These are phyloP conservation scores for Alternaria incomplexa DNA, from an alignment of 2,329 filamentous ascomycete genomes.

Conservation along the genomic window DNA sequence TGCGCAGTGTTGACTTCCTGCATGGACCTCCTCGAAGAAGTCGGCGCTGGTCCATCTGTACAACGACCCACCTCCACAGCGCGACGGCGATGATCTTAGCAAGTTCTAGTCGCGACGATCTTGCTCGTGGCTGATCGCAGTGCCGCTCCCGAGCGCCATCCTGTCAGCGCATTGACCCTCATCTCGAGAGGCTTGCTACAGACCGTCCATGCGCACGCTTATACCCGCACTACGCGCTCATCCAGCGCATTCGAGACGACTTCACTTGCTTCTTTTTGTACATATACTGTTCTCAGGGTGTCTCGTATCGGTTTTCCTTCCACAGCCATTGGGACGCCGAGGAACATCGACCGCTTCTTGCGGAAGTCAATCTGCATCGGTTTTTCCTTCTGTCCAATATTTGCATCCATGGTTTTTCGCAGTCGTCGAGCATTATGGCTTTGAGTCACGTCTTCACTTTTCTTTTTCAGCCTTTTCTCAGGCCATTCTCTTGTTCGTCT, in stretches of 20 bases:
- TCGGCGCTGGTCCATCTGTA: conserved; percentile 38
- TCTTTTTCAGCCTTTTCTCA: conserved; percentile 21
- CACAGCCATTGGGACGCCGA: conserved; percentile 18
- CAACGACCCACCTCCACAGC: conserved; percentile 40
- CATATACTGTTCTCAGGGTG: conserved; percentile 30
- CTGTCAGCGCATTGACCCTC: conserved; percentile 19
- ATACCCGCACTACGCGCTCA: conserved; percentile 17
- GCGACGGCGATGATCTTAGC: conserved; percentile 40
- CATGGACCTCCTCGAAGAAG: conserved; percentile 59
- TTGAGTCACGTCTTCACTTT: conserved; percentile 11
- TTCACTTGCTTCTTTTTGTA: conserved; percentile 31
- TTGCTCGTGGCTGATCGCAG: conserved; percentile 19
- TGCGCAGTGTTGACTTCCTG: conserved; percentile 59
- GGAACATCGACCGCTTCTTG: conserved; percentile 15
- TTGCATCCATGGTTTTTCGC: conserved; percentile 5
- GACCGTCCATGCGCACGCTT: conserved; percentile 7
- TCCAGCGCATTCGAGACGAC: conserved; percentile 12
- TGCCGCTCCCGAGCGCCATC: conserved; percentile 18
- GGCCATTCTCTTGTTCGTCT: conserved; percentile 21
- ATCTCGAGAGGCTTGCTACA: conserved; percentile 14
- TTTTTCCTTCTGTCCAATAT: conserved; percentile 18
- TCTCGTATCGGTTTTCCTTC: conserved; percentile 21
- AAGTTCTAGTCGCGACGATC: conserved; percentile 13
- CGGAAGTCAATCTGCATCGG: conserved; percentile 18
- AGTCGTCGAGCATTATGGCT: conserved; percentile 1